Conservation (phyloP, 2,329 filamentous ascomycete species). For the Colletotrichum eremochloae region DNA sequence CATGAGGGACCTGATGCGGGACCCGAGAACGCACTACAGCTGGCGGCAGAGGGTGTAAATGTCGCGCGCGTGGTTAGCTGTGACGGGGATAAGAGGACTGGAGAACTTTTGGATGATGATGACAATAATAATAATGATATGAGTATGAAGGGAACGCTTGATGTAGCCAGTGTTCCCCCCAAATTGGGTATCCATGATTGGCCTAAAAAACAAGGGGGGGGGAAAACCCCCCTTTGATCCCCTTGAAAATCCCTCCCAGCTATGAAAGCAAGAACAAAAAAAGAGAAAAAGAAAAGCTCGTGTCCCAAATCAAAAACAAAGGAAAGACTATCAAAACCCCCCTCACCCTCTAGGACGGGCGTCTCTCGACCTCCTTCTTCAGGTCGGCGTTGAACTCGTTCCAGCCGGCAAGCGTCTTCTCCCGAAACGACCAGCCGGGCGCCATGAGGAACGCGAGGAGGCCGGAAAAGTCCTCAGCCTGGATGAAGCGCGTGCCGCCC, state of each 20-base stretch:
- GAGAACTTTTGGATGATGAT: background rate
- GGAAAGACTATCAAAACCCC: background rate
- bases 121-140: background rate
- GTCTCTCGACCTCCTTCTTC: conserved; percentile 17
- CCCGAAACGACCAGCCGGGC: background rate
- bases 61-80: background rate
- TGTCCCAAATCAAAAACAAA: background rate
- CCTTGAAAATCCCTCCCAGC: background rate
- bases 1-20: conserved; percentile 28
- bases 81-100: background rate
- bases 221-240: background rate
- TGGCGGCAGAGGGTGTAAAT: conserved; percentile 33
- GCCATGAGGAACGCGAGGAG: conserved; percentile 12
- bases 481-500: conserved; percentile 1
- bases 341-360: background rate
- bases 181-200: background rate
- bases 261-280: background rate
- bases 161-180: background rate
- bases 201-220: background rate
- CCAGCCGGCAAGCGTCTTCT: conserved; percentile 5
- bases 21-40: conserved; percentile 37
- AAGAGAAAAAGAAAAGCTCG: too few relatives aligned
- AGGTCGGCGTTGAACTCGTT: conserved; percentile 19
- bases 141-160: background rate
- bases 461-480: conserved; percentile 9